Evolutionary conservation across 805 yeast species (phyloP), one percentile per base, ranked within the genome.

Genomic region (Pichia thaimueangensis): DNA sequence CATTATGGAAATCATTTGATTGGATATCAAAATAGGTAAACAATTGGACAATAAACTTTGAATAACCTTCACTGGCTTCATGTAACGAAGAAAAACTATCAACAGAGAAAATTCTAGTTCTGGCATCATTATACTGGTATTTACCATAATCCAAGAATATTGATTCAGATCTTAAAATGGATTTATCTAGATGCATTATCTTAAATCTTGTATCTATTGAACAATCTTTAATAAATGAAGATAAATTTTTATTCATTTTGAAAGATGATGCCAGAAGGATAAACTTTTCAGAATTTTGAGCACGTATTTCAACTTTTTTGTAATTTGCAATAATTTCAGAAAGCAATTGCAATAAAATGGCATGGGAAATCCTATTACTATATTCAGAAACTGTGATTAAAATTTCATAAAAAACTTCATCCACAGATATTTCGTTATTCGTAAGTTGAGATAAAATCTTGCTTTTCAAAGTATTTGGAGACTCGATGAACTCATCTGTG

Each of bases 61-160:
- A 61, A 60, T 76, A 88, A 1, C 96, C 97, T 55, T 82, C 87
- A 20, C 78, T 66, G 47, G 83, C 83, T 58, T 89, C 96, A 38
- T 78, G 75, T 7, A 86, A 53, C 15, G 87, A 64, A 45, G 84
- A 82, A 63, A 68, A 86, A 3, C 54, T 47, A 13, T 48, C 53
- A 17, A 60, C 53, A 13, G 63, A 58, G 40, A 52, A 62, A 20
- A 56, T 59, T 30, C 58, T 47, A 12, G 48, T 45, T 44, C 54
- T 57, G 2, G 63, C 61, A 43, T 60, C 62, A 13, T 48, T 51
- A 44, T 54, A 62, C 27, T 58, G 56, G 32, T 48, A 50, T 39
- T 51, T 53, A 30, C 54, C 53, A 43, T 50, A 60, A 21, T 59
- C 61, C 9, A 55, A 56, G 45, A 51, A 63, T 40, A 65, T 34